These are phyloP conservation scores for Lentinula edodes DNA, from an alignment of 768 basidiomycete genomes.

Conservation along the genomic window DNA sequence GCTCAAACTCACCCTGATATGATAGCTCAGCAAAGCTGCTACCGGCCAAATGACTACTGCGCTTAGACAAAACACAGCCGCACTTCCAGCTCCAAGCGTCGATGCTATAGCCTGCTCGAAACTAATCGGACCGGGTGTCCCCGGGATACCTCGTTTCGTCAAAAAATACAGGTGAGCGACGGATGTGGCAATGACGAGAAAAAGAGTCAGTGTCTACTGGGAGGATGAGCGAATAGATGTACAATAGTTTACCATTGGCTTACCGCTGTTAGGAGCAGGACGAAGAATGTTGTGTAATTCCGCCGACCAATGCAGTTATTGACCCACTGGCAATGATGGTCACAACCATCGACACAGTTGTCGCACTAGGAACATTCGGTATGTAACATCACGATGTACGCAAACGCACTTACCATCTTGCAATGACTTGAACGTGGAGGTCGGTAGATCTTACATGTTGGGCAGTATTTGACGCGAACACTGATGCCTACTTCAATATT, in stretches of 20 bases:
- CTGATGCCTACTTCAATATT: conserved; percentile 30
- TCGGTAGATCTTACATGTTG: conserved; percentile 88
- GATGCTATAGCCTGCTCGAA: conserved; percentile 41
- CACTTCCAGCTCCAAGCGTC: conserved; percentile 62
- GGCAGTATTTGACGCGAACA: conserved; percentile 89
- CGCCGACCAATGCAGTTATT: conserved; percentile 95
- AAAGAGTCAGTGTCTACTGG: conserved; percentile 60
- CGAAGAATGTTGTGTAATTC: conserved; percentile 93
- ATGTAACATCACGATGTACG: not conserved
- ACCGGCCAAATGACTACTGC: conserved; percentile 81
- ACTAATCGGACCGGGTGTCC: conserved; percentile 30
- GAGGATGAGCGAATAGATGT: not conserved
- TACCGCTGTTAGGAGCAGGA: conserved; percentile 72
- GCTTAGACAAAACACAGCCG: conserved; percentile 70
- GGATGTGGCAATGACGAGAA: conserved; percentile 77
- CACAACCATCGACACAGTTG: conserved; percentile 95
- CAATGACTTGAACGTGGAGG: conserved; percentile 95
- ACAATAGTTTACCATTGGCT: conserved; percentile 26
- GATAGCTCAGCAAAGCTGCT: conserved; percentile 72
- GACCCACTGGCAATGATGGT: conserved; percentile 88
- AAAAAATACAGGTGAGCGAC: conserved; percentile 76
- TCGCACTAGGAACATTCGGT: conserved; percentile 59
- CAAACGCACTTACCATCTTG: conserved; percentile 62
- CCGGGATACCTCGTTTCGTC: conserved; percentile 27
- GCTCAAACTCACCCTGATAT: conserved; percentile 64